These are phyloP conservation scores for Grammothele lineata DNA, from an alignment of 768 basidiomycete genomes.

Conservation along the genomic window DNA sequence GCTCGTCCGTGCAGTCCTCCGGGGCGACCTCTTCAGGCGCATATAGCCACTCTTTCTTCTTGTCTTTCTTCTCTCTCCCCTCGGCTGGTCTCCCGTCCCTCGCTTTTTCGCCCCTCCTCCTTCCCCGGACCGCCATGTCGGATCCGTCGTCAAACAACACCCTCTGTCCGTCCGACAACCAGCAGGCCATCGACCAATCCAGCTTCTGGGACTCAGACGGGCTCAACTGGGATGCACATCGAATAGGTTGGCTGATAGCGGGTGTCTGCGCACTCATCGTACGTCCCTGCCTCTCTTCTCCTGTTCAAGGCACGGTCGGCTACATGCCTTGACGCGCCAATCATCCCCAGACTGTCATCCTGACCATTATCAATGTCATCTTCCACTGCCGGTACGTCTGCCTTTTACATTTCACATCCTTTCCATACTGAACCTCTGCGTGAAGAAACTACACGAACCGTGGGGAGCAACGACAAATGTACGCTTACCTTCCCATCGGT, in stretches of 20 bases:
- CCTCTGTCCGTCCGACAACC: conserved; percentile 51
- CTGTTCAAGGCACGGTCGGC: no score
- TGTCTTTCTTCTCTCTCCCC: conserved; percentile 1
- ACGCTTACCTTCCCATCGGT: no score
- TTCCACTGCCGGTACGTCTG: conserved; percentile 59
- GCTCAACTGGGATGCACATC: conserved; percentile 55
- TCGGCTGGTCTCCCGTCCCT: not conserved
- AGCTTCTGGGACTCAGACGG: conserved; percentile 56
- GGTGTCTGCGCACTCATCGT: conserved; percentile 58
- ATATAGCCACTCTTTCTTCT: conserved; percentile 10
- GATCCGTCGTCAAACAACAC: conserved; percentile 20
- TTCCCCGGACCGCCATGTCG: no score
- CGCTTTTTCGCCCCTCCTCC: no score
- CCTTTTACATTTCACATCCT: not conserved
- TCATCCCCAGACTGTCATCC: conserved; percentile 48
- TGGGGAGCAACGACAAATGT: conserved; percentile 80
- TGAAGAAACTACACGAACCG: conserved; percentile 68
- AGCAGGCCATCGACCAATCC: conserved; percentile 47
- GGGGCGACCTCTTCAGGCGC: conserved; percentile 6
- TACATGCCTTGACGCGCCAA: no score
- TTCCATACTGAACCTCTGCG: not conserved
- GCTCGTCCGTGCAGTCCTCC: conserved; percentile 1
- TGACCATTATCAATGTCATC: conserved; percentile 51
- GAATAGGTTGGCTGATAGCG: conserved; percentile 72
- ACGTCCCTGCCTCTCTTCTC: conserved; percentile 24